phyloP scores from a whole-genome alignment of 1,284 basidiomycete species.

The Ustilago curta region DNA sequence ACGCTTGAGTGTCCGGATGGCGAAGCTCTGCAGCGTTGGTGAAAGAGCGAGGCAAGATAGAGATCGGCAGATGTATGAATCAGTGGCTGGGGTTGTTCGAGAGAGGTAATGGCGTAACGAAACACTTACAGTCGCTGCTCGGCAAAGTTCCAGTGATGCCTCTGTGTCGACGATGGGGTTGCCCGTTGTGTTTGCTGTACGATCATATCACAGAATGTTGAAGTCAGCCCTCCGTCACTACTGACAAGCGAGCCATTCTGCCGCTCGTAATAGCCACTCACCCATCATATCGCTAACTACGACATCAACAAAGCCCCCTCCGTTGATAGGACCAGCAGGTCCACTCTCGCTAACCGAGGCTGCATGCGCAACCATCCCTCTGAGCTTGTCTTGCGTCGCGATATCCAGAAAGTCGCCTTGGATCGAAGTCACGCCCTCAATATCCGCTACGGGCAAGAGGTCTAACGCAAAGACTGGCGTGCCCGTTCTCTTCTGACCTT shows the following conservation, averaged over 20 bases:
- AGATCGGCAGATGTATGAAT: neutral
- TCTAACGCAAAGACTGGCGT: slow-evolving; percentile 55
- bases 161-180: slow-evolving; percentile 51
- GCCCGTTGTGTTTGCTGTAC: slow-evolving; percentile 49
- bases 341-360: neutral
- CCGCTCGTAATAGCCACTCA: slow-evolving; percentile 9
- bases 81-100: neutral
- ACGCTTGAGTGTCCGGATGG: slow-evolving; percentile 19
- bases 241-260: neutral
- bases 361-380: slow-evolving; percentile 15
- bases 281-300: slow-evolving; percentile 67
- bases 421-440: slow-evolving; percentile 36
- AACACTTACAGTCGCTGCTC: slow-evolving; percentile 29
- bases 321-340: neutral
- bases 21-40: slow-evolving; percentile 20
- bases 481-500: neutral
- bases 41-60: neutral
- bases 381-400: slow-evolving; percentile 24
- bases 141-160: slow-evolving; percentile 44
- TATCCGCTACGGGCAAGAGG: slow-evolving; percentile 38
- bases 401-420: slow-evolving; percentile 58
- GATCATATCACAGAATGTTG: neutral
- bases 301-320: slow-evolving; percentile 52
- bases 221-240: neutral
- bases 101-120: neutral